Evolutionary conservation across 345 rosid genomes (phyloP).

Genomic region (Syzygium aromaticum): DNA sequence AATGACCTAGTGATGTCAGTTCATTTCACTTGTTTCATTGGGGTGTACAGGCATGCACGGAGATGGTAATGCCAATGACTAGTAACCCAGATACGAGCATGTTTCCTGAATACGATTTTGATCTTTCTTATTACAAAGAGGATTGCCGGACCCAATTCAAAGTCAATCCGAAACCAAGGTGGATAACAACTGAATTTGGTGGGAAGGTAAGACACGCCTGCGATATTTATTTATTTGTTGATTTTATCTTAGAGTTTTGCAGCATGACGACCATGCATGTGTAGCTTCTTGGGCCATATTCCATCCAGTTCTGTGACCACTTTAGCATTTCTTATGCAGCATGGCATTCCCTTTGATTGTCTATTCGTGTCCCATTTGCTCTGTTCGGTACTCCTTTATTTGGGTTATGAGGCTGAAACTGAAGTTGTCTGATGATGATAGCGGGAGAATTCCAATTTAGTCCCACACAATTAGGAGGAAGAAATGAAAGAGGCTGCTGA

Average conservation of each 20-base stretch:
- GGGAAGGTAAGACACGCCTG: conserved; percentile 54
- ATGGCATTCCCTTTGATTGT: neutral
- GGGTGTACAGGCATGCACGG: conserved; percentile 66
- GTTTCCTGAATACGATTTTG: conserved; percentile 50
- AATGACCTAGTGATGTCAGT: neutral
- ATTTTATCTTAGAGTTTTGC: neutral
- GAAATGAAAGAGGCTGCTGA: neutral
- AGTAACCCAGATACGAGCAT: conserved; percentile 53
- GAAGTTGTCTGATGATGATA: neutral
- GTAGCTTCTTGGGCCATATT: neutral
- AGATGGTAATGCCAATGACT: conserved; percentile 92
- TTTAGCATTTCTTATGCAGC: neutral
- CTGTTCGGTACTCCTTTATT: neutral
- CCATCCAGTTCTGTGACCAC: neutral
- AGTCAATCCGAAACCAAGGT: conserved; percentile 66
- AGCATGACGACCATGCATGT: neutral
- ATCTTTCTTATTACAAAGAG: conserved; percentile 55
- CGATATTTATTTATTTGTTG: neutral
- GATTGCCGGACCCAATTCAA: conserved; percentile 50
- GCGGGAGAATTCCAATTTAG: neutral
- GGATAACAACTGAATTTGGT: conserved; percentile 84
- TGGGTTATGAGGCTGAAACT: neutral
- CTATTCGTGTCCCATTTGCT: neutral
- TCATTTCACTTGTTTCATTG: neutral
- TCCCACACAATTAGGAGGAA: neutral